Evolutionary conservation across 2,329 filamentous ascomycete genomes (phyloP), one percentile per base, ranked within the genome.

Genomic region (Botryosphaeria dothidea): DNA sequence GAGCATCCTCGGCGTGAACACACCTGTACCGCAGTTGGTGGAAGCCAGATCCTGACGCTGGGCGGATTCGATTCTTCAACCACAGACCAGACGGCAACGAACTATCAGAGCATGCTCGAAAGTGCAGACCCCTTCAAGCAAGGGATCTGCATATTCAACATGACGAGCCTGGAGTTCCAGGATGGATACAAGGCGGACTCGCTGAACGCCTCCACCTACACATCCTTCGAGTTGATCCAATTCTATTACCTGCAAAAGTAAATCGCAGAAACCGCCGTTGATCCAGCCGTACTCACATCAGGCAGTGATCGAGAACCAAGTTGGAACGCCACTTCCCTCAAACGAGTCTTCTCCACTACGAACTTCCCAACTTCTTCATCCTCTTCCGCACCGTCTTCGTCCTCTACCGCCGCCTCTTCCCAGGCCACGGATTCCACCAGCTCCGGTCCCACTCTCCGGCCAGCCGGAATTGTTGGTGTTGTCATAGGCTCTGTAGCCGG

Each of bases 11-110:
- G 66, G 9, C 56, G 58, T 13, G 63, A 36, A 15, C 58, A 60
- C 11, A 66, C 64, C 25, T 67, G 66, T 49, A 43, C 66, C 15
- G 38, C 49, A 1, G 64, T 67, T 6, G 66, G 66, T 8, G 58
- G 58, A 13, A 54, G 66, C n/a, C 64, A 66, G n/a, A 64, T 66
- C 5, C 11, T 67, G 11, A 56, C 61, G 2, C 57, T 66, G 19
- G 64, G 64, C 25, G 64, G 66, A 19, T 58, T 61, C 8, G 46
- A 62, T 15, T 27, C 45, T 9, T 34, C 41, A 5, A 38, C 31
- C 15, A 38, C 15, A n/a, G 43, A 38, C 0, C 27, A 43, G 15
- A 54, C 34, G 4, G 48, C 25, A 19, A 31, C 48, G 11, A 34
- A 51, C 11, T 57, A 41, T 19, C 31, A 57, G 52, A 57, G 52